Conservation (phyloP, 2,329 filamentous ascomycete species). For the Ascochyta fabae region DNA sequence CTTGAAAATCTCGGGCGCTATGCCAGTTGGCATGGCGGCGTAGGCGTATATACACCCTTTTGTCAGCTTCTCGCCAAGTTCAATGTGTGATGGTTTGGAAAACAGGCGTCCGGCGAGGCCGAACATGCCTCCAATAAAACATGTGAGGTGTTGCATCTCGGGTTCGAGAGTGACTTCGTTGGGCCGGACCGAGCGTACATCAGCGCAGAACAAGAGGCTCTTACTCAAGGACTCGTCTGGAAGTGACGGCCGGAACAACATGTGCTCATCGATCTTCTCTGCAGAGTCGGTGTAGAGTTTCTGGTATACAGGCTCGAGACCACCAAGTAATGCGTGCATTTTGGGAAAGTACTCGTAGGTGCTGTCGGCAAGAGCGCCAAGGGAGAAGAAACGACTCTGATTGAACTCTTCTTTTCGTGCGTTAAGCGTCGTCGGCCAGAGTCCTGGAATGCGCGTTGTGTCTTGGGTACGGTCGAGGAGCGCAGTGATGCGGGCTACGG, state of each 20-base stretch:
- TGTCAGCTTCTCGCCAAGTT: constrained; percentile 63
- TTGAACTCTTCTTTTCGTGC: constrained; percentile 38
- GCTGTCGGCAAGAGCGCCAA: constrained; percentile 49
- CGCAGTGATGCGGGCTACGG: constrained; percentile 42
- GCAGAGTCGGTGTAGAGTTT: constrained; percentile 63
- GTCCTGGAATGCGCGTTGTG: constrained; percentile 42
- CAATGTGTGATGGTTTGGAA: constrained; percentile 58
- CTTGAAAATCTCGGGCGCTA: constrained; percentile 66
- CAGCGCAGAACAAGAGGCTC: constrained; percentile 43
- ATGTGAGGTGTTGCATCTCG: constrained; percentile 64
- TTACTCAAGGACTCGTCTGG: constrained; percentile 33
- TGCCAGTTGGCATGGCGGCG: constrained; percentile 59
- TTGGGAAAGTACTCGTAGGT: constrained; percentile 51
- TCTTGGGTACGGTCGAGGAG: constrained; percentile 42
- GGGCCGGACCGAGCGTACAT: constrained; percentile 36
- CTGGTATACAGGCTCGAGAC: constrained; percentile 54
- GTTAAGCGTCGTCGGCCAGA: constrained; percentile 51
- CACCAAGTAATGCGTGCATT: constrained; percentile 50
- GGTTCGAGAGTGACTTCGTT: constrained; percentile 45
- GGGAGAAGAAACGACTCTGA: constrained; percentile 38
- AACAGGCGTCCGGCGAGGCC: constrained; percentile 65
- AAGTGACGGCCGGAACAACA: constrained; percentile 56
- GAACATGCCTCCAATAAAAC: constrained; percentile 69
- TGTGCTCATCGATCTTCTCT: constrained; percentile 53
- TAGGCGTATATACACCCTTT: constrained; percentile 69